These are phyloP conservation scores for Nectriaceae sp. DNA, from an alignment of 2,329 filamentous ascomycete genomes.

Conservation along the genomic window DNA sequence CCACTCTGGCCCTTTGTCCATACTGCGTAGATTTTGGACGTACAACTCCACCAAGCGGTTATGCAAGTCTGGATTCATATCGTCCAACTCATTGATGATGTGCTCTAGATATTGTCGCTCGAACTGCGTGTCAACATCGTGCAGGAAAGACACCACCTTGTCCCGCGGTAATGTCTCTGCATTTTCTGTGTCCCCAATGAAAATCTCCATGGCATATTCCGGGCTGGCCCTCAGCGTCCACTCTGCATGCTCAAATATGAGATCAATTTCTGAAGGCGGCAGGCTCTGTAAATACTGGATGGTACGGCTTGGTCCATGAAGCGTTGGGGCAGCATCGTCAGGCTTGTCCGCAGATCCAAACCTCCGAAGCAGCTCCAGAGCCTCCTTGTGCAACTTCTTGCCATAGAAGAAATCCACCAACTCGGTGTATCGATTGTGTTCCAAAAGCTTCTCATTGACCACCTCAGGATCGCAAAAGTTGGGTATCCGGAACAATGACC, in stretches of 20 bases:
- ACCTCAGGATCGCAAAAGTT: slow-evolving; percentile 98
- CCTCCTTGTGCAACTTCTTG: slow-evolving; percentile 88
- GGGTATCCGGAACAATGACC: slow-evolving; percentile 88
- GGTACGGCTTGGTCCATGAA: slow-evolving; percentile 82
- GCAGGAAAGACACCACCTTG: slow-evolving; percentile 73
- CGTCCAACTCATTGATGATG: slow-evolving; percentile 83
- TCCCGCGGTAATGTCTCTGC: slow-evolving; percentile 85
- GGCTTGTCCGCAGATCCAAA: slow-evolving; percentile 68
- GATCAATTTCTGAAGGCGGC: slow-evolving; percentile 82
- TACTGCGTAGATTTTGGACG: slow-evolving; percentile 57
- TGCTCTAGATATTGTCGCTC: slow-evolving; percentile 88
- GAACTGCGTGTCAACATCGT: slow-evolving; percentile 66
- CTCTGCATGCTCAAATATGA: slow-evolving; percentile 87
- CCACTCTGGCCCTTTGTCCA: slow-evolving; percentile 50
- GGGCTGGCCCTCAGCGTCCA: slow-evolving; percentile 81
- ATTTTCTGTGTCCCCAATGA: slow-evolving; percentile 90
- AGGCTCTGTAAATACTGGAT: slow-evolving; percentile 89
- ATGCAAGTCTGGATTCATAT: slow-evolving; percentile 83
- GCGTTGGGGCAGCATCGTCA: slow-evolving; percentile 51
- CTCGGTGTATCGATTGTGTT: slow-evolving; percentile 86
- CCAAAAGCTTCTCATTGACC: slow-evolving; percentile 88
- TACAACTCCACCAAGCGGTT: slow-evolving; percentile 75
- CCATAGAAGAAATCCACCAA: slow-evolving; percentile 97
- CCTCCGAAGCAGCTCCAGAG: slow-evolving; percentile 76
- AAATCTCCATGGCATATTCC: slow-evolving; percentile 85